Evolutionary conservation across 345 rosid species (phyloP), one percentile per base, ranked within the genome.

Genomic region (Leavenworthia alabamica): DNA sequence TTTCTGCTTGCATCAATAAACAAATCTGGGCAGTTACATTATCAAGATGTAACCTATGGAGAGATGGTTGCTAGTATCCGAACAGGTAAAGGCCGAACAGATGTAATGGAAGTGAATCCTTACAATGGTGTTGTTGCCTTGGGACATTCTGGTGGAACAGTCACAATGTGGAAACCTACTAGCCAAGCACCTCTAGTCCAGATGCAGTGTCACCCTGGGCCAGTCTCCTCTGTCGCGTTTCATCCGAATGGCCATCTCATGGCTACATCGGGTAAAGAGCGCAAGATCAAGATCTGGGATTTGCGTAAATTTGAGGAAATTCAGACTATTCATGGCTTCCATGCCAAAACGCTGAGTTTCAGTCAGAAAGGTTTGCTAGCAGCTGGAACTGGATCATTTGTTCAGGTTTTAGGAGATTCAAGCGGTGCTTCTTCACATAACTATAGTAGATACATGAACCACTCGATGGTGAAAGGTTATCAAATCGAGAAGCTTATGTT

Each of bases 161-260:
- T 93, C 53, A 80, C 84, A 60, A 87, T 89, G 99, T 93, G 99
- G 99, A 89, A 86, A 73, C 96, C 97, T 24, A 89, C 94, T 14
- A 70, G 73, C 37, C 71, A 81, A 2, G 79, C 72, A 56, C 96
- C 96, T 11, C 81, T 93, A 4, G 84, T 89, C 73, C 88, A 84
- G 76, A 89, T 89, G 89, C 79, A 81, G 46, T 83, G 91, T 64
- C 94, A 93, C 64, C 86, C 59, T 1, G 96, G 94, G 7, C 81
- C 99, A n/a, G 23, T 89, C 41, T 78, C 96, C 5, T 83, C 89
- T n/a, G 36, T 85, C 32, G 97, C 99, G n/a, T 93, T 93, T 78
- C 96, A 93, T 76, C 86, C 89, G 15, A 87, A 85, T 53, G 96
- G 97, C 42, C 91, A 85, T 70, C 80, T 93, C 55, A 83, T 93